Evolutionary conservation across 1,284 basidiomycete species (phyloP).

Genomic region (Naganishia albida): DNA sequence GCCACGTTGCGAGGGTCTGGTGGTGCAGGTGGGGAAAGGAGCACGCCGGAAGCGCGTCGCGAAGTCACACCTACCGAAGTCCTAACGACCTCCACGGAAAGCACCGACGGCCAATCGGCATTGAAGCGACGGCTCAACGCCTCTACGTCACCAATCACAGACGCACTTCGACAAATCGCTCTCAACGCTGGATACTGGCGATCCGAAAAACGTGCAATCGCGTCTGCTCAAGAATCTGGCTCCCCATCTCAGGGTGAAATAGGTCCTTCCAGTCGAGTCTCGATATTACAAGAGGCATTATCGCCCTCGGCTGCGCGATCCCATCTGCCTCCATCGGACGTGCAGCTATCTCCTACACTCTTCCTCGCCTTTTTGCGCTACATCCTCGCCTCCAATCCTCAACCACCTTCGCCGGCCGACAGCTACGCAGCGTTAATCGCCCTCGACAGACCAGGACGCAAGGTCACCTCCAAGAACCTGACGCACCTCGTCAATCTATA

Average conservation of each 20-base stretch:
- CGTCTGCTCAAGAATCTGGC: background rate
- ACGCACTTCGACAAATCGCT: slow-evolving; percentile 1
- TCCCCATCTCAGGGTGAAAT: background rate
- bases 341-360: slow-evolving; percentile 7
- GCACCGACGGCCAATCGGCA: background rate
- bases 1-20: slow-evolving; percentile 1
- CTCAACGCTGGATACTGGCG: slow-evolving; percentile 20
- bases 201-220: background rate
- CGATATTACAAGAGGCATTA: slow-evolving; percentile 7
- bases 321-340: slow-evolving; percentile 6
- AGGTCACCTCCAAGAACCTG: slow-evolving; percentile 6
- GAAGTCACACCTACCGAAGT: background rate
- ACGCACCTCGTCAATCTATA: slow-evolving; percentile 23
- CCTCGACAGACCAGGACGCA: background rate
- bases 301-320: slow-evolving; percentile 11
- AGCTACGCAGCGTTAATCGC: slow-evolving; percentile 11
- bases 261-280: background rate
- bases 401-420: slow-evolving; percentile 10
- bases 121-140: slow-evolving; percentile 5
- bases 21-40: background rate
- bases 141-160: background rate
- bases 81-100: background rate
- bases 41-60: background rate
- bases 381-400: slow-evolving; percentile 12
- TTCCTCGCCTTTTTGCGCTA: slow-evolving; percentile 28